A percentile compares a stretch with the other conserved stretches of the same genome.
Conservation (phyloP, 371 early-diverging fungal species). For the Mortierella sp. region DNA sequence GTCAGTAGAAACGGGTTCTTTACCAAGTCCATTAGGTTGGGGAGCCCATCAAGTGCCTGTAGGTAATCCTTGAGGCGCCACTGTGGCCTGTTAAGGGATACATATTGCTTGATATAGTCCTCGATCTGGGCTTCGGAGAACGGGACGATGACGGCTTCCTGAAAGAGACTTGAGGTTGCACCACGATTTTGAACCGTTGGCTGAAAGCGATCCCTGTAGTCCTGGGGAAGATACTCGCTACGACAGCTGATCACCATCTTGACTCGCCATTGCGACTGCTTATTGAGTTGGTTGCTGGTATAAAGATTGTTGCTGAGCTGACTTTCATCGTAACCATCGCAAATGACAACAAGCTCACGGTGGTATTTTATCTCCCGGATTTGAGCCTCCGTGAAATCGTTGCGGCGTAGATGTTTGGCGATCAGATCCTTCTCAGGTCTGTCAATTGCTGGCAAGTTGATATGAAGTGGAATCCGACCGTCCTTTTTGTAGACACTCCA, state of each 20-base stretch:
- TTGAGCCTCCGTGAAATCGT: background rate
- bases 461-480: constrained; percentile 2
- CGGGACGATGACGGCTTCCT: background rate
- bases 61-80: constrained; percentile 1
- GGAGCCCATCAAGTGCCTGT: background rate
- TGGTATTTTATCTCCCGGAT: background rate
- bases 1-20: constrained; percentile 6
- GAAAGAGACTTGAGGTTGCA: background rate
- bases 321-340: constrained; percentile 7
- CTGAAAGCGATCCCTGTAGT: constrained; percentile 1
- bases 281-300: constrained; percentile 4
- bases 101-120: constrained; percentile 6
- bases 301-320: background rate
- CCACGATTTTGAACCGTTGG: background rate
- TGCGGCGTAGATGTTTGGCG: background rate
- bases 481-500: constrained; percentile 1
- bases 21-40: constrained; percentile 7
- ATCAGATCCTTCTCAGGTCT: constrained; percentile 1
- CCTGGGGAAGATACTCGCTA: background rate
- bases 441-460: background rate
- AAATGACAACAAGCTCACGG: constrained; percentile 8
- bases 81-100: background rate
- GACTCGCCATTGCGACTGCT: background rate
- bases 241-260: constrained; percentile 15
- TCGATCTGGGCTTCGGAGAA: constrained; percentile 5